Evolutionary conservation across 2,329 filamentous ascomycete genomes (phyloP).

Genomic region (Nemania serpens): DNA sequence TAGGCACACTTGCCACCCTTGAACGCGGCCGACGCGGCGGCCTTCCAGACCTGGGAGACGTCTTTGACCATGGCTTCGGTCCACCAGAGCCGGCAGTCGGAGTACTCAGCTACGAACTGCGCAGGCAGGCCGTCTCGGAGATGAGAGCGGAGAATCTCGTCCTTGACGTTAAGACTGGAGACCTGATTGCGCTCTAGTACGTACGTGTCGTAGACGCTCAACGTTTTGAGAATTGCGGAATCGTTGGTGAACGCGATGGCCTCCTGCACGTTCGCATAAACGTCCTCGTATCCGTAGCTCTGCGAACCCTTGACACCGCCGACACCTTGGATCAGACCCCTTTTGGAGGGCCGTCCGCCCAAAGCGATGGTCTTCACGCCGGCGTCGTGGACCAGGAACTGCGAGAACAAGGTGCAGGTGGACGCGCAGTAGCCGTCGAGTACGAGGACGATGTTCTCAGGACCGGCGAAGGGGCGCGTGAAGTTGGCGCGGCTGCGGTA

Average conservation of each 20-base stretch:
- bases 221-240: constrained; percentile 36
- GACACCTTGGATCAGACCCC: constrained; percentile 57
- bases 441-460: constrained; percentile 63
- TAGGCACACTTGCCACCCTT: constrained; percentile 48
- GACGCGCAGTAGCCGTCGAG: constrained; percentile 64
- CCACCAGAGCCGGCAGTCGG: constrained; percentile 58
- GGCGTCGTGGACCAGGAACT: constrained; percentile 57
- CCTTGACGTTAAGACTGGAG: constrained; percentile 46
- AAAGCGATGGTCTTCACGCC: constrained; percentile 59
- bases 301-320: constrained; percentile 59
- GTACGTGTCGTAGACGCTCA: constrained; percentile 42
- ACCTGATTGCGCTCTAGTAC: constrained; percentile 42
- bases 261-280: constrained; percentile 36
- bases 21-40: constrained; percentile 47
- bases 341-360: constrained; percentile 52
- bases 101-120: constrained; percentile 53
- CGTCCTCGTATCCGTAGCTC: constrained; percentile 41
- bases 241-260: constrained; percentile 38
- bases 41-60: constrained; percentile 53
- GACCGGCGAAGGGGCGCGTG: constrained; percentile 55
- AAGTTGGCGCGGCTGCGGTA: constrained; percentile 54
- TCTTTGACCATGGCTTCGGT: constrained; percentile 54
- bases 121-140: constrained; percentile 49
- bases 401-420: constrained; percentile 61
- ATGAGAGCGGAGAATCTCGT: constrained; percentile 46